Evolutionary conservation across 1,139 yeast species (phyloP).

Genomic region (Diutina mesorugosa): DNA sequence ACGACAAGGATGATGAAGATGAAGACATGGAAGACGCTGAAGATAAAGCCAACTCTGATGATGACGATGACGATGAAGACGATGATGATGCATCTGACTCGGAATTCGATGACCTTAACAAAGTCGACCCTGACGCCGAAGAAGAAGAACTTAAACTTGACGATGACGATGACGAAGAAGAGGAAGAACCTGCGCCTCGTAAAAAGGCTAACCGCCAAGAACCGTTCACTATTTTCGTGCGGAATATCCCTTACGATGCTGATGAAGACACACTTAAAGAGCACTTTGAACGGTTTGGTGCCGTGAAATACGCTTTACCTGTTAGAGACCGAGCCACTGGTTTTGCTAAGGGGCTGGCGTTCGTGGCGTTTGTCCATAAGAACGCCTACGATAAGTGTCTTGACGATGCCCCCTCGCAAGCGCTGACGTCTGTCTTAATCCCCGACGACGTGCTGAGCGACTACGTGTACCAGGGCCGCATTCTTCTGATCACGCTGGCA

Average conservation of each 20-base stretch:
- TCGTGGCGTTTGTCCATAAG: conserved; percentile 66
- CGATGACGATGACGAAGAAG: conserved; percentile 12
- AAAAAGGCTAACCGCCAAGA: conserved; percentile 49
- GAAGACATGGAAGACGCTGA: conserved; percentile 16
- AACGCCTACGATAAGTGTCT: conserved; percentile 59
- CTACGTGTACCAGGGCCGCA: conserved; percentile 88
- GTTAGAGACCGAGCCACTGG: conserved; percentile 82
- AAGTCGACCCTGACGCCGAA: conserved; percentile 13
- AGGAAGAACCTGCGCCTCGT: conserved; percentile 15
- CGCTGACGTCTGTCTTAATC: conserved; percentile 66
- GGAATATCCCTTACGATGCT: conserved; percentile 93
- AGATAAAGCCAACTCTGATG: conserved; percentile 17
- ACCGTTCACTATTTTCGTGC: conserved; percentile 62
- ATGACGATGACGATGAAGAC: conserved; percentile 14
- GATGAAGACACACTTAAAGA: conserved; percentile 64
- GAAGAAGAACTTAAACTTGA: conserved; percentile 13
- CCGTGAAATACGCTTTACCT: conserved; percentile 85
- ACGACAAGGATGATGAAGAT: conserved; percentile 12
- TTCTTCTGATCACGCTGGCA: conserved; percentile 70
- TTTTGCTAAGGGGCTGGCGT: conserved; percentile 87
- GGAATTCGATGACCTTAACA: conserved; percentile 9
- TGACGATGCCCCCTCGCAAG: conserved; percentile 65
- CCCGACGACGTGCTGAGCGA: conserved; percentile 87
- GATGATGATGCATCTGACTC: conserved; percentile 2
- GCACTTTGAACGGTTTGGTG: conserved; percentile 76